Conservation (phyloP, 768 basidiomycete genomes). For the Lactarius hatsudake region DNA sequence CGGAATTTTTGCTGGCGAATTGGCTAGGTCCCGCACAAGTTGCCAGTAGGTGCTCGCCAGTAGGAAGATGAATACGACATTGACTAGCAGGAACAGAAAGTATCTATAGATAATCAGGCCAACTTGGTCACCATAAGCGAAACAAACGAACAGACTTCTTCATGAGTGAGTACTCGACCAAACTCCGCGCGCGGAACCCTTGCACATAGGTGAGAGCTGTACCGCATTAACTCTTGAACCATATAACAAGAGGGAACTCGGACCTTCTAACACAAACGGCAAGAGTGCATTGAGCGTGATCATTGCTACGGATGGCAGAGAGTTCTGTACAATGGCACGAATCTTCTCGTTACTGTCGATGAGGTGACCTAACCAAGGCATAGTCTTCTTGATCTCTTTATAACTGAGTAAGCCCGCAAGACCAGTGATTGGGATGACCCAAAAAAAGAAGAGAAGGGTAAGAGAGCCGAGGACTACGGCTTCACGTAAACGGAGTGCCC, state of each 20-base stretch:
- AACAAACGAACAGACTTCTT: constrained; percentile 63
- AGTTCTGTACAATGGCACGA: constrained; percentile 89
- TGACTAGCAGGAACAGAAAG: constrained; percentile 86
- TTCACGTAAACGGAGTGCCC: constrained; percentile 62
- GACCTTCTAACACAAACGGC: constrained; percentile 88
- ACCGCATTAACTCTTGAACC: constrained; percentile 9
- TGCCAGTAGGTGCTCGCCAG: constrained; percentile 91
- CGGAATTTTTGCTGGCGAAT: constrained; percentile 91
- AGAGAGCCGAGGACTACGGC: constrained; percentile 68
- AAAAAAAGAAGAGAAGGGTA: constrained; percentile 77
- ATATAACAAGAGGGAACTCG: neutral
- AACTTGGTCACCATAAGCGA: constrained; percentile 12
- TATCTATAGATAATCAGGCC: constrained; percentile 53
- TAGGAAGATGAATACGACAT: constrained; percentile 93
- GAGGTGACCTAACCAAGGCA: constrained; percentile 83
- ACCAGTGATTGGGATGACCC: constrained; percentile 87
- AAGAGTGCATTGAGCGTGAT: constrained; percentile 85
- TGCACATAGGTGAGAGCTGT: constrained; percentile 80
- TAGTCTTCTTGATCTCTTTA: constrained; percentile 84
- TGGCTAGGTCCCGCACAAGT: constrained; percentile 85
- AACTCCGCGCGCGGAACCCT: constrained; percentile 84
- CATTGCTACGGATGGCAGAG: constrained; percentile 87
- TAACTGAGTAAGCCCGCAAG: constrained; percentile 88
- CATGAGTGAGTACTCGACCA: constrained; percentile 89
- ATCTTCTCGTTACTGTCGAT: constrained; percentile 82